Percentiles rank a stretch among this genome's conserved stretches.
These are phyloP conservation scores for Mimosa pudica DNA, from an alignment of 306 rosid genomes.

Conservation along the genomic window DNA sequence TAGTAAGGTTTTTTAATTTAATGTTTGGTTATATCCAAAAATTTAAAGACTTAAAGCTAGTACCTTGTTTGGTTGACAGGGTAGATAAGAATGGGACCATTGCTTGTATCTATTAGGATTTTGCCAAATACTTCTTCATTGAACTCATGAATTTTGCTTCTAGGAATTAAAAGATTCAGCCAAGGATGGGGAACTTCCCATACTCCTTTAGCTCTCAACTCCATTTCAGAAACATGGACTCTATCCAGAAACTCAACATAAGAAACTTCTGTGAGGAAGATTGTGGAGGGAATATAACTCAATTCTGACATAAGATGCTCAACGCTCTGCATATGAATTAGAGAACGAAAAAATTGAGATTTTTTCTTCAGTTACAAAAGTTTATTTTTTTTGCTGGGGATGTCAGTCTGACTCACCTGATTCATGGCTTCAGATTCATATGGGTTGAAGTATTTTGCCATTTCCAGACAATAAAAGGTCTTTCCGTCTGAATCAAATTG, in stretches of 20 bases:
- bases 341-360: background rate
- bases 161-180: conserved; percentile 83
- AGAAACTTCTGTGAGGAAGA: conserved; percentile 78
- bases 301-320: conserved; percentile 60
- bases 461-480: conserved; percentile 82
- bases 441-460: conserved; percentile 81
- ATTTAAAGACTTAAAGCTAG: background rate
- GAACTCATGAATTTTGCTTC: conserved; percentile 63
- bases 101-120: conserved; percentile 64
- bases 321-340: conserved; percentile 59
- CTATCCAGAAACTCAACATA: conserved; percentile 82
- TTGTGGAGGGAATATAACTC: conserved; percentile 67
- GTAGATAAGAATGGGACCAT: conserved; percentile 88
- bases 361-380: background rate
- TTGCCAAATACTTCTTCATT: conserved; percentile 73
- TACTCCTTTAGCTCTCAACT: conserved; percentile 69
- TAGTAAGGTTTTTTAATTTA: background rate
- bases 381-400: conserved; percentile 7
- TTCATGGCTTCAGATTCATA: conserved; percentile 51
- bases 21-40: background rate
- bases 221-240: conserved; percentile 74
- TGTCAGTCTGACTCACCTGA: conserved; percentile 62
- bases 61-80: conserved; percentile 93
- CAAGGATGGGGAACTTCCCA: conserved; percentile 99
- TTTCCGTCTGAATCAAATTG: conserved; percentile 74